Percentiles rank a stretch among this genome's conserved stretches.
These are phyloP conservation scores for Rosa persica DNA, from an alignment of 306 rosid species.

Conservation along the genomic window DNA sequence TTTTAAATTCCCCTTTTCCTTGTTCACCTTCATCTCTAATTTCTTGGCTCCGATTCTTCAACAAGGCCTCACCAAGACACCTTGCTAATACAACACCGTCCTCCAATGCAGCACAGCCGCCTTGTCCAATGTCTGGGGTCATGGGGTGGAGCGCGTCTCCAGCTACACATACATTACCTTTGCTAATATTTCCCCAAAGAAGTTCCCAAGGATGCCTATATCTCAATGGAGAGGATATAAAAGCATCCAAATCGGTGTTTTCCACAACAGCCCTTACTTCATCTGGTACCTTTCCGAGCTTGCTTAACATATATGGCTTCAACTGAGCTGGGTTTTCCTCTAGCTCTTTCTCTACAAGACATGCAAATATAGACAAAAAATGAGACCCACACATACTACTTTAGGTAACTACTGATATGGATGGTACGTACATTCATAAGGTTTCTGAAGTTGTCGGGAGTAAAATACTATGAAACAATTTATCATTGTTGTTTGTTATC, in stretches of 20 bases:
- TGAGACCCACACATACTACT: neutral
- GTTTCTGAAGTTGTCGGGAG: neutral
- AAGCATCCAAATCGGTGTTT: conserved; percentile 33
- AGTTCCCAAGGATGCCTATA: conserved; percentile 72
- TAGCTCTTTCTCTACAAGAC: conserved; percentile 41
- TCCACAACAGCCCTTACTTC: conserved; percentile 36
- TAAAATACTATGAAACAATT: neutral
- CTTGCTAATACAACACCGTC: conserved; percentile 68
- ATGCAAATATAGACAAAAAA: neutral
- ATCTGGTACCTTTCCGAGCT: conserved; percentile 49
- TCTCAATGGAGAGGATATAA: conserved; percentile 39
- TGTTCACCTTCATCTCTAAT: conserved; percentile 4
- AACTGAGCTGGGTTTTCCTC: conserved; percentile 36
- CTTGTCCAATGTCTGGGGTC: conserved; percentile 82
- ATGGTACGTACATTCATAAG: neutral
- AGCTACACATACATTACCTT: conserved; percentile 64
- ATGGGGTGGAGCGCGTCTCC: conserved; percentile 89
- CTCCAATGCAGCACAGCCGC: conserved; percentile 70
- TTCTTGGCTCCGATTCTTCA: conserved; percentile 2
- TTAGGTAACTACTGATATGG: neutral
- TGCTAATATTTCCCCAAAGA: conserved; percentile 51
- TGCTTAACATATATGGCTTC: conserved; percentile 47
- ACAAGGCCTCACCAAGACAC: conserved; percentile 53
- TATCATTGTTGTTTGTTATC: neutral
- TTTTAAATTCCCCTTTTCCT: conserved; percentile 31